These are phyloP conservation scores for Gymnopilus junonius DNA, from an alignment of 768 basidiomycete species.

Conservation along the genomic window DNA sequence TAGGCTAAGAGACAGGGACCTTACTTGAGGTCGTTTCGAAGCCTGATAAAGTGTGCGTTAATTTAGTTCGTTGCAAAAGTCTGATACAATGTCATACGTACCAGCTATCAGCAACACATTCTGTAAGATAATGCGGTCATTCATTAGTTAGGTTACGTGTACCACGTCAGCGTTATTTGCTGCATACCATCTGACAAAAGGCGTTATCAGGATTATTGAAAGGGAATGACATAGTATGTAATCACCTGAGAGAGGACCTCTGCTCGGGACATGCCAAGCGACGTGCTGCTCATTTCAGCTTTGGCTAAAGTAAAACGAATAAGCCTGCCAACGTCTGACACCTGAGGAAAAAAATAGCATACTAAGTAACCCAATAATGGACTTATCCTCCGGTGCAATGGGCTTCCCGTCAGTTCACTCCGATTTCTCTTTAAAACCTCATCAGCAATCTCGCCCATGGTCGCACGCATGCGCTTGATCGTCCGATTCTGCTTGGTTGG, in stretches of 20 bases:
- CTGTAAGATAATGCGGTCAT: slow-evolving; percentile 13
- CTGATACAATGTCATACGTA: slow-evolving; percentile 8
- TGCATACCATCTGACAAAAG: slow-evolving; percentile 18
- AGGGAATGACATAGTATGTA: background rate
- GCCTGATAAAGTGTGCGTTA: slow-evolving; percentile 31
- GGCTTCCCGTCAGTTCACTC: slow-evolving; percentile 31
- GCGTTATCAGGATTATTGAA: background rate
- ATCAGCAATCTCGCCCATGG: slow-evolving; percentile 44
- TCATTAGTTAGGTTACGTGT: background rate
- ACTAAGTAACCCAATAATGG: slow-evolving; percentile 44
- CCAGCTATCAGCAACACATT: slow-evolving; percentile 44
- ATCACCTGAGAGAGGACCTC: slow-evolving; percentile 42
- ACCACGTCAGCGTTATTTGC: too few relatives aligned
- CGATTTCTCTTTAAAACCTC: slow-evolving; percentile 40
- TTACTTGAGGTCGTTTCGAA: slow-evolving; percentile 59
- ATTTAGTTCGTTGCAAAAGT: background rate
- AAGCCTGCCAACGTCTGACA: background rate
- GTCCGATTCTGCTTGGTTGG: slow-evolving; percentile 39
- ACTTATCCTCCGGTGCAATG: slow-evolving; percentile 36
- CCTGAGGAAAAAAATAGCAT: slow-evolving; percentile 4
- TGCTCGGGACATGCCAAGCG: slow-evolving; percentile 37
- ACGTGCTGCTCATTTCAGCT: slow-evolving; percentile 32
- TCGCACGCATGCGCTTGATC: slow-evolving; percentile 32
- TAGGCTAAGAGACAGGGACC: slow-evolving; percentile 9
- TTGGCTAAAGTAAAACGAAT: slow-evolving; percentile 30